Evolutionary conservation across 1,284 basidiomycete species (phyloP).

Genomic region (Heterobasidion occidentale): DNA sequence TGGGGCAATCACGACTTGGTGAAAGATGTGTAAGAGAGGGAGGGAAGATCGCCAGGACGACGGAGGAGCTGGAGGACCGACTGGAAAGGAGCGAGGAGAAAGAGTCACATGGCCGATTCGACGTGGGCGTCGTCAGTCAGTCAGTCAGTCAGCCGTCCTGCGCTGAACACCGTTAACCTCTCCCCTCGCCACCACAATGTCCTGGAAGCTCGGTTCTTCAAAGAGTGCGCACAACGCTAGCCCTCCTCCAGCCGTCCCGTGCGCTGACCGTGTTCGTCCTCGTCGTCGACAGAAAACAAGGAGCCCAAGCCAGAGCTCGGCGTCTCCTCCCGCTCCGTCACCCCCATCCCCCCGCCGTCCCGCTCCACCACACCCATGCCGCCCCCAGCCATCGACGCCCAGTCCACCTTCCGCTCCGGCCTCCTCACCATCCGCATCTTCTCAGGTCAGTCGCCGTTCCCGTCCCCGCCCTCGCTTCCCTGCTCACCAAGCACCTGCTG

Average conservation of each 20-base stretch:
- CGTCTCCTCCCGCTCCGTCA: conserved; percentile 60
- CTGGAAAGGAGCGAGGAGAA: too few species aligned
- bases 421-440: conserved; percentile 85
- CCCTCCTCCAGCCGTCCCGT: background rate
- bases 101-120: background rate
- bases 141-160: background rate
- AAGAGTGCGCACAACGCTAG: conserved; percentile 26
- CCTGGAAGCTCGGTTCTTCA: conserved; percentile 36
- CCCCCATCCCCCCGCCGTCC: conserved; percentile 53
- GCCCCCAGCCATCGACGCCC: conserved; percentile 30
- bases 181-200: conserved; percentile 17
- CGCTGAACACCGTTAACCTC: background rate
- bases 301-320: conserved; percentile 56
- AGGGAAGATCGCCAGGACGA: too few species aligned
- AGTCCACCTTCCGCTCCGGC: conserved; percentile 58
- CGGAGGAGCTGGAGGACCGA: too few species aligned
- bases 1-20: too few species aligned
- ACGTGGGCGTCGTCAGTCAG: background rate
- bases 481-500: background rate
- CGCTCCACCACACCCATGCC: conserved; percentile 66
- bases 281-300: conserved; percentile 47
- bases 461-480: background rate
- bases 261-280: background rate
- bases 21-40: too few species aligned
- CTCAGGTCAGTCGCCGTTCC: conserved; percentile 45